Base-by-base conservation (phyloP, 108 stramenopile genomes). In the Discostella pseudostelligera region DNA sequence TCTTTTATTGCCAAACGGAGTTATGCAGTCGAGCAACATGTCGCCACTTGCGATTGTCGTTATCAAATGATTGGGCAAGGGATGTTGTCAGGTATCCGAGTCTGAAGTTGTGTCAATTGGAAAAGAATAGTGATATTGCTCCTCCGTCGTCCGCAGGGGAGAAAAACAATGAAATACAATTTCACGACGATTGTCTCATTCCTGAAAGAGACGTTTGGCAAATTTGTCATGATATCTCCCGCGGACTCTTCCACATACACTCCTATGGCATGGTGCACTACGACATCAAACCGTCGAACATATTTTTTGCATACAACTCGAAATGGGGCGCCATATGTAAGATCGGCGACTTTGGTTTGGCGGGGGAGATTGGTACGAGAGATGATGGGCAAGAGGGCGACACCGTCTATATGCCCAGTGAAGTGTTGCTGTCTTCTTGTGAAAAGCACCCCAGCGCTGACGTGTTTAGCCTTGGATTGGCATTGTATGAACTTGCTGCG, bases 341-440 rank as follows among this genome's bases (percentile, higher is more conserved):
- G 53, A 93, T 93, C 40, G 92, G 92, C 12, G 92, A 93, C 54
- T 93, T 93, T 66, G 92, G 92, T 4, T 69, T 93, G 69, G 82
- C 87, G 19, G 87, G 85, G 48, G 78, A 83, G 11, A 80, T 84
- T 56, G 91, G 91, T 8, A 78, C 77, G 20, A 65, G 59, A 13
- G 87, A 85, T 59, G 91, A 93, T 40, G 91, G 91, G 17, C 91
- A 89, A 69, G 91, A 93, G 67, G 91, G 91, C 50, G 91, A 93
- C 59, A 81, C 87, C 14, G 55, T 68, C 8, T 93, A 89, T 68
- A 87, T 93, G 85, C 74, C 91, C 6, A 78, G 60, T 24, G 91
- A 93, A 57, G 71, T 88, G 0, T 71, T 88, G 0, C 50, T 69
- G 8, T 59, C 81, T 7, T 83, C 75, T 0, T 74, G 65, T 48